phyloP scores from a whole-genome alignment of 371 early-diverging fungal genomes.

The Lichtheimia hyalospora region DNA sequence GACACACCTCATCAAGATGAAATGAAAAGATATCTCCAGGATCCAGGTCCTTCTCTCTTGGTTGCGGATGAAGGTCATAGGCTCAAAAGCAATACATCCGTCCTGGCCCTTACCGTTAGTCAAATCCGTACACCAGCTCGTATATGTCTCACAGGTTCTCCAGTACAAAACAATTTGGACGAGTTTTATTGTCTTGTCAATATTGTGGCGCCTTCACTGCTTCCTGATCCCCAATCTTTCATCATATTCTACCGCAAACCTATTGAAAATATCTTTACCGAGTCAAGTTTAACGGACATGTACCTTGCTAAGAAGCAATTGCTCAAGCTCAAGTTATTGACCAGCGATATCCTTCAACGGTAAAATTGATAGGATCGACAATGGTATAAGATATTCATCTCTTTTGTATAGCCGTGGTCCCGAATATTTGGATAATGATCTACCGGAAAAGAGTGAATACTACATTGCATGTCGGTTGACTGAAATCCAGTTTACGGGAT shows the following conservation, averaged over 20 bases:
- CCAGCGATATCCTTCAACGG: constrained; percentile 20
- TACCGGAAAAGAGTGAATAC: constrained; percentile 74
- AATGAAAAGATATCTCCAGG: constrained; percentile 36
- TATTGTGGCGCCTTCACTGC: constrained; percentile 63
- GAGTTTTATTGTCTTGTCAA: constrained; percentile 75
- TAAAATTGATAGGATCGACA: no score
- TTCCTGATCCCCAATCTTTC: constrained; percentile 60
- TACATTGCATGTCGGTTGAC: constrained; percentile 64
- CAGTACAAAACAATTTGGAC: constrained; percentile 81
- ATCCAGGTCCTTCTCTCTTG: constrained; percentile 69
- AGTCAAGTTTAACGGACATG: constrained; percentile 52
- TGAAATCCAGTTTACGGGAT: constrained; percentile 52
- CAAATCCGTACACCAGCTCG: constrained; percentile 57
- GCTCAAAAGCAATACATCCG: constrained; percentile 68
- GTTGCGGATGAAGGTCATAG: constrained; percentile 88
- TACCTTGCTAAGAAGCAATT: constrained; percentile 22
- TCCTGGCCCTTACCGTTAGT: constrained; percentile 40
- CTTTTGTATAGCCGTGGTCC: constrained; percentile 43
- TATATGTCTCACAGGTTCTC: constrained; percentile 86
- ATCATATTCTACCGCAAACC: constrained; percentile 61
- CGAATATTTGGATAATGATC: constrained; percentile 43
- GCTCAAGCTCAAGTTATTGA: constrained; percentile 16
- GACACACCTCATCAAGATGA: constrained; percentile 6
- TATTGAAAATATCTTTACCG: constrained; percentile 63
- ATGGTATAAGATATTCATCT: neutral